phyloP scores from a whole-genome alignment of 2,329 filamentous ascomycete species.

The Chaetomium sp. region DNA sequence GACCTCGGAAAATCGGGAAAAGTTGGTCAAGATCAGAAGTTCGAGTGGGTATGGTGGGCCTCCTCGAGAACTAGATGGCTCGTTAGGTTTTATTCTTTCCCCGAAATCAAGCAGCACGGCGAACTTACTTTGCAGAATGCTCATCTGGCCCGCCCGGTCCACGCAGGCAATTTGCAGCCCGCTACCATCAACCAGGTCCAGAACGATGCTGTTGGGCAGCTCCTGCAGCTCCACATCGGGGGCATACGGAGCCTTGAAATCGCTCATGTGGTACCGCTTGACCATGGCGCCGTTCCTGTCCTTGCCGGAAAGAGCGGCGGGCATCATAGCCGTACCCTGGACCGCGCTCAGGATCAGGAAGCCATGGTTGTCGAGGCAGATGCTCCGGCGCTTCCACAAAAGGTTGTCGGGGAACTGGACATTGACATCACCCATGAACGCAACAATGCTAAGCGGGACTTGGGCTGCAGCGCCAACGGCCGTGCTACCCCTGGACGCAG shows the following conservation, averaged over 20 bases:
- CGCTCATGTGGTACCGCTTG: conserved; percentile 82
- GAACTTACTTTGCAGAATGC: conserved; percentile 56
- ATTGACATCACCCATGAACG: conserved; percentile 86
- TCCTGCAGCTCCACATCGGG: conserved; percentile 93
- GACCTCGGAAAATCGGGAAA: neutral
- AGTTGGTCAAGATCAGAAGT: conserved; percentile 26
- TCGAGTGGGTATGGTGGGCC: conserved; percentile 36
- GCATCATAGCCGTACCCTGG: conserved; percentile 49
- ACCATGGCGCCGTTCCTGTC: conserved; percentile 54
- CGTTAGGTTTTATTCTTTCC: conserved; percentile 35
- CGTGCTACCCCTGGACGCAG: conserved; percentile 30
- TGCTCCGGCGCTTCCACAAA: conserved; percentile 90
- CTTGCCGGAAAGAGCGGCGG: conserved; percentile 47
- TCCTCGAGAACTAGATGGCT: conserved; percentile 46
- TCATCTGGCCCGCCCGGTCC: conserved; percentile 60
- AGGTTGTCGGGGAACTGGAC: conserved; percentile 96
- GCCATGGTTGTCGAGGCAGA: conserved; percentile 81
- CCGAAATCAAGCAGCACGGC: neutral
- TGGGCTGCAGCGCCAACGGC: conserved; percentile 22
- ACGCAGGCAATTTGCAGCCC: conserved; percentile 65
- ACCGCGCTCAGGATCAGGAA: conserved; percentile 78
- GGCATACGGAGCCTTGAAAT: conserved; percentile 76
- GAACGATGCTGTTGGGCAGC: conserved; percentile 77
- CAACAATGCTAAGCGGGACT: conserved; percentile 51
- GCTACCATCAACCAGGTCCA: conserved; percentile 64